Evolutionary conservation across 345 rosid species (phyloP), one percentile per base, ranked within the genome.

Genomic region (Syzygium grande): DNA sequence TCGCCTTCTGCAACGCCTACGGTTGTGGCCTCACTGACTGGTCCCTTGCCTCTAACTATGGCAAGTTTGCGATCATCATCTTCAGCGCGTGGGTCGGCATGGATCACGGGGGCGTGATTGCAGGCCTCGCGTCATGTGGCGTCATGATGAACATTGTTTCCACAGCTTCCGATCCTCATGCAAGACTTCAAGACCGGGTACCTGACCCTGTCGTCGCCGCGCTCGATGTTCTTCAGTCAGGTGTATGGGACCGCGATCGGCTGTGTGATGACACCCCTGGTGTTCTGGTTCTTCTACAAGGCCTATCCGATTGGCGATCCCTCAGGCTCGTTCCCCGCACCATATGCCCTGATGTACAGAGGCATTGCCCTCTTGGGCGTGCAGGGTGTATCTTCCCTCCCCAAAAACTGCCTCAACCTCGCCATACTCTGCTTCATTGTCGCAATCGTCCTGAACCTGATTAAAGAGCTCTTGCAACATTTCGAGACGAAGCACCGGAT

Each of bases 91-190:
- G 97, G 99, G 96, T 94, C 52, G 98, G 98, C 34, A 89, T 92
- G 0, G 91, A 90, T 22, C 68, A 91, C 6, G 98, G 99, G 1
- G 99, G 99, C 4, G 87, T 97, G 85, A 79, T 97, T 3, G 99
- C 98, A 0, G 99, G 99, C 7, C 94, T 97, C 19, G 98, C 94
- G 2, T 87, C 98, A 61, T 97, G 99, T 80, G 98, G 98, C 43
- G 98, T 97, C 86, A 97, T 97, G 99, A 97, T 97, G 98, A 96
- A 92, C 91, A 97, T 95, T n/a, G 99, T 97, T n/a, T 94, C 99
- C 2, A 97, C 99, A 38, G 99, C 98, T 14, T 94, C 99, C 21
- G 99, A 97, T 89, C 94, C 94, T 97, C 11, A 97, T 95, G 89
- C 99, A 97, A 38, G 99, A 97, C 88, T 97, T 97, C 94, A 97